Evolutionary conservation across 1,139 yeast species (phyloP).

Genomic region (Cylindricascospora bacillispora): DNA sequence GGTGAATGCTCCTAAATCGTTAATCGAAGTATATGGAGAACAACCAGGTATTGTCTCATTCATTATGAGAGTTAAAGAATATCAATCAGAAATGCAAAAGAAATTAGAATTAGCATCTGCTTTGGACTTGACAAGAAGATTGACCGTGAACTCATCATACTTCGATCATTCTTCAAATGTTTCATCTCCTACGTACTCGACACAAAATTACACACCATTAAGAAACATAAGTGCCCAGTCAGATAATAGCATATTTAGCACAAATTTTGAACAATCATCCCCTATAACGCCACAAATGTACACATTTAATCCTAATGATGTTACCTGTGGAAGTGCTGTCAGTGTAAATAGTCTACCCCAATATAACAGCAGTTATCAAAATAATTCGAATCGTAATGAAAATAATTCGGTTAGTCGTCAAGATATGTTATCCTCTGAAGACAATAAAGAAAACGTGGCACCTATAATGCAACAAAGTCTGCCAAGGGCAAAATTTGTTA

Average conservation of each 20-base stretch:
- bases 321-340: conserved; percentile 17
- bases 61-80: conserved; percentile 16
- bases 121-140: conserved; percentile 16
- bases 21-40: conserved; percentile 20
- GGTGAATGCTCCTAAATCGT: conserved; percentile 16
- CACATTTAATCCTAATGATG: conserved; percentile 14
- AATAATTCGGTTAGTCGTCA: no score
- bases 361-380: not conserved
- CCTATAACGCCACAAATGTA: conserved; percentile 20
- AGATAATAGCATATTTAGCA: conserved; percentile 19
- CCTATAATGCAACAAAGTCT: conserved; percentile 12
- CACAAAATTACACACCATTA: conserved; percentile 14
- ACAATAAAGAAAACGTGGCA: conserved; percentile 14
- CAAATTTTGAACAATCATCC: conserved; percentile 11
- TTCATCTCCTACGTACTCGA: conserved; percentile 11
- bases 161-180: conserved; percentile 9
- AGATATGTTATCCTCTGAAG: conserved; percentile 1
- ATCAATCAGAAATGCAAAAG: conserved; percentile 16
- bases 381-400: not conserved
- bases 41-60: conserved; percentile 18
- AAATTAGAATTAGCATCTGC: conserved; percentile 19
- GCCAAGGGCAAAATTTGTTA: conserved; percentile 17
- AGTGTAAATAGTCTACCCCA: conserved; percentile 14
- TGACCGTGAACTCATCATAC: conserved; percentile 10
- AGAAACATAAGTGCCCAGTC: conserved; percentile 16